These are phyloP conservation scores for Plasmodium yoelii DNA, from an alignment of 169 alveolate genomes.

Conservation along the genomic window DNA sequence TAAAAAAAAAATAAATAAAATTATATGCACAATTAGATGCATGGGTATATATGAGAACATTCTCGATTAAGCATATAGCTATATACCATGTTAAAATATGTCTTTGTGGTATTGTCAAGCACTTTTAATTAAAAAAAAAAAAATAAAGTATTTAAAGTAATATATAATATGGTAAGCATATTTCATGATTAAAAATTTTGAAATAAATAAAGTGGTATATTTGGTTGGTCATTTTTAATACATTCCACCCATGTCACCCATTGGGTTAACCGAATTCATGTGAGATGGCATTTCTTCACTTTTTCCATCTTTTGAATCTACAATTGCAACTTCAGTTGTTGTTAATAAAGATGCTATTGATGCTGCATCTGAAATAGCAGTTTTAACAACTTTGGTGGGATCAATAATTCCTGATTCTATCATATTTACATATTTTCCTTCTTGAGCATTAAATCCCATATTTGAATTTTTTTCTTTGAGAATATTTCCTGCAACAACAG, in stretches of 20 bases:
- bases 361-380: constrained; percentile 98
- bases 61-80: no score
- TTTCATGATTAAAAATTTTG: no score
- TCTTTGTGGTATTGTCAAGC: no score
- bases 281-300: constrained; percentile 77
- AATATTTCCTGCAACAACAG: constrained; percentile 96
- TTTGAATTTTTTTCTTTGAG: constrained; percentile 87
- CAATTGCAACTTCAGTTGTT: constrained; percentile 97
- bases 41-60: not conserved
- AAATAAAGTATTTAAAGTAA: no score
- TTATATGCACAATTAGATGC: not conserved
- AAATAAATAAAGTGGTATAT: no score
- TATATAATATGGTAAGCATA: no score
- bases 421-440: constrained; percentile 95
- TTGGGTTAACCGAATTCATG: constrained; percentile 76
- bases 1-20: not conserved
- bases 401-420: constrained; percentile 96
- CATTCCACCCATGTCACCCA: constrained; percentile 82
- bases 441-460: constrained; percentile 97
- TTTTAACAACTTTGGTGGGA: constrained; percentile 99
- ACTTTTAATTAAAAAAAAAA: no score
- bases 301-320: constrained; percentile 85
- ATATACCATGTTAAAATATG: no score
- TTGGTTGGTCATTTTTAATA: constrained; percentile 46
- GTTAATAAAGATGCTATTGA: constrained; percentile 98